phyloP scores from a whole-genome alignment of 2,329 filamentous ascomycete species.

The Cladosporium sp. region DNA sequence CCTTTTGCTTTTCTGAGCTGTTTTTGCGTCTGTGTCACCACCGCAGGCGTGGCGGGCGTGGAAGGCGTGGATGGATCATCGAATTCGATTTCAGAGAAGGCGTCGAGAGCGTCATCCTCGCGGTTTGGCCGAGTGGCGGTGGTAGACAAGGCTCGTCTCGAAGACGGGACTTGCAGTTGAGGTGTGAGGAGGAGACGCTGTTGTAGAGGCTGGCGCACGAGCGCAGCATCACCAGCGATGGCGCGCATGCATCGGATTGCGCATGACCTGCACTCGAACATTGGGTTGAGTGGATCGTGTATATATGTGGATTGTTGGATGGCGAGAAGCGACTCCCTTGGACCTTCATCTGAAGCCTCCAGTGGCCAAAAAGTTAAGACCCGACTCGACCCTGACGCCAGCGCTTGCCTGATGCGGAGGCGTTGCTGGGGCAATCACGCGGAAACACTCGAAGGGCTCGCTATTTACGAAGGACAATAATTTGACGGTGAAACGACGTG shows the following conservation, averaged over 20 bases:
- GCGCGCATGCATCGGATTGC: constrained; percentile 41
- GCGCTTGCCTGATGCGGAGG: neutral
- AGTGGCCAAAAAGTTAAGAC: constrained; percentile 8
- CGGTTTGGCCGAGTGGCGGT: neutral
- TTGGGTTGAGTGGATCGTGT: constrained; percentile 18
- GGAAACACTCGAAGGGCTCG: no score
- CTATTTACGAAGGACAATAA: neutral
- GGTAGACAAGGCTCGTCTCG: neutral
- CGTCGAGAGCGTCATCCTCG: neutral
- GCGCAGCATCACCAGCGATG: constrained; percentile 30
- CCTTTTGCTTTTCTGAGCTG: neutral
- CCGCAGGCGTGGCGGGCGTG: neutral
- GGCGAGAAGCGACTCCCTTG: neutral
- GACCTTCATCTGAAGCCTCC: neutral
- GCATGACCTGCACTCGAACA: constrained; percentile 45
- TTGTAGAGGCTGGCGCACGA: constrained; percentile 15
- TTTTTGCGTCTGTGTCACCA: neutral
- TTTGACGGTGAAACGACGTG: neutral
- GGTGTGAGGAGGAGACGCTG: constrained; percentile 22
- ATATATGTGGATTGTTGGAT: neutral
- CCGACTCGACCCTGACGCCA: neutral
- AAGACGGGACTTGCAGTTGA: constrained; percentile 12
- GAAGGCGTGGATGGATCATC: neutral
- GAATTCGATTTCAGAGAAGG: neutral
- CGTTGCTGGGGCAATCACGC: no score